Evolutionary conservation across 164 flowering plant species (phyloP).

Genomic region (Magnolia changhungtana): DNA sequence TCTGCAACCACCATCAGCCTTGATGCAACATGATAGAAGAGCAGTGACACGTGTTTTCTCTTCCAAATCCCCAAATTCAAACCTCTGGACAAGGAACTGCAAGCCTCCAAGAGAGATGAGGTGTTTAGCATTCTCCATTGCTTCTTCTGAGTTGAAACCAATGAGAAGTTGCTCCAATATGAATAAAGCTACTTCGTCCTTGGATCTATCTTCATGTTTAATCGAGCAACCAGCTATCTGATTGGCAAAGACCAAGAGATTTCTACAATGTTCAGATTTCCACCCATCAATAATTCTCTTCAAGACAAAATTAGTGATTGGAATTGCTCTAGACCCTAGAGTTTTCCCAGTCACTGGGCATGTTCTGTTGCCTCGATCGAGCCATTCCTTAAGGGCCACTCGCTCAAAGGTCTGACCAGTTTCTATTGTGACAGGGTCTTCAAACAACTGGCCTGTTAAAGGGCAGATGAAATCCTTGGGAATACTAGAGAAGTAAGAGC

Average conservation of each 20-base stretch:
- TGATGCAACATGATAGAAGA: slow-evolving; percentile 46
- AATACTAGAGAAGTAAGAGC: slow-evolving; percentile 32
- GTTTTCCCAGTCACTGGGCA: slow-evolving; percentile 60
- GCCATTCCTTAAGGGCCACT: slow-evolving; percentile 53
- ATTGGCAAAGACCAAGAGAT: slow-evolving; percentile 33
- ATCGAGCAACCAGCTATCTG: slow-evolving; percentile 24
- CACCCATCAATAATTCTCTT: slow-evolving; percentile 54
- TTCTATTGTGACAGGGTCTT: slow-evolving; percentile 74
- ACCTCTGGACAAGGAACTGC: slow-evolving; percentile 44
- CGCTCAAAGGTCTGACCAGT: slow-evolving; percentile 77
- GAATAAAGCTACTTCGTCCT: slow-evolving; percentile 34
- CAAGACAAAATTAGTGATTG: slow-evolving; percentile 51
- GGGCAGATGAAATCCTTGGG: slow-evolving; percentile 68
- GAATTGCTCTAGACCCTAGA: slow-evolving; percentile 39
- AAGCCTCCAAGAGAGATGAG: slow-evolving; percentile 61
- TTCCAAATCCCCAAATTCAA: slow-evolving; percentile 44
- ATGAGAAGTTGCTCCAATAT: slow-evolving; percentile 54
- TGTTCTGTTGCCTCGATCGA: slow-evolving; percentile 46
- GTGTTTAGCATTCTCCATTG: slow-evolving; percentile 35
- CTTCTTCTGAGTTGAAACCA: slow-evolving; percentile 36
- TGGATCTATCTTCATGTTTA: slow-evolving; percentile 17
- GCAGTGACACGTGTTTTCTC: slow-evolving; percentile 44
- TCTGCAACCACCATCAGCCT: slow-evolving; percentile 54
- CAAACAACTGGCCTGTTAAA: slow-evolving; percentile 54
- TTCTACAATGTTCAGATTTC: slow-evolving; percentile 44